Base-by-base conservation (phyloP, 1,284 basidiomycete species). In the Ceratobasidium sp. region DNA sequence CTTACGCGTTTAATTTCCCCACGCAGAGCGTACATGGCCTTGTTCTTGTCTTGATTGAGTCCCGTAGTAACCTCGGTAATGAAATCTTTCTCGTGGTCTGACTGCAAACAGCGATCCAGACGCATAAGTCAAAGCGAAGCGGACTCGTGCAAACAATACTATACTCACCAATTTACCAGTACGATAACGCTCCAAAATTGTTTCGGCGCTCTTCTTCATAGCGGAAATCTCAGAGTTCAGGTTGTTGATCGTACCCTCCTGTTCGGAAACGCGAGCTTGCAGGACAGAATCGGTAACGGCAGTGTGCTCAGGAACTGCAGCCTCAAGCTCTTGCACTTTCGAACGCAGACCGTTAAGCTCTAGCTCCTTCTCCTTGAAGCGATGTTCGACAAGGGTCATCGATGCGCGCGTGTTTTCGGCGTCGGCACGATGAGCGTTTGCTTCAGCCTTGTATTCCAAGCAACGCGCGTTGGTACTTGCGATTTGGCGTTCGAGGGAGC, bases 1-100 rank as follows among this genome's bases (percentile, higher is more conserved):
- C 72, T 66, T 44, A 76, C 72, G 12, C 72, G 60, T 28, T 76
- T 76, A 20, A 76, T 23, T 42, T 76, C 72, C 18, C 72, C 72
- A 7, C 61, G 61, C 10, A 76, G 39, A 18, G 42, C 28, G 40
- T 76, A 66, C 28, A 66, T 44, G 18, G 46, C 39, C 49, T 61
- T 64, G 72, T 76, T 66, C 42, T 76, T 64, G 23, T 76, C 61
- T n/a, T 66, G 72, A 3, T 33, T 51, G 18, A 76, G 61, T 15
- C 23, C 72, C 20, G 46, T 56, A 1, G 61, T 76, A 33, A 76
- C 26, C 23, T 51, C 51, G n/a, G 58, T 61, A 46, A 76, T 26
- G 18, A 76, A 76, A 12, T 66, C 60, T 26, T 66, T 76, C 49
- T 76, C 72, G 26, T 10, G 20, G 10, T 40, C 49, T 20, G 49